Percentiles rank a stretch among this genome's conserved stretches.
Evolutionary conservation across 1,139 yeast species (phyloP).

Genomic region (Scheffersomyces stambukii): DNA sequence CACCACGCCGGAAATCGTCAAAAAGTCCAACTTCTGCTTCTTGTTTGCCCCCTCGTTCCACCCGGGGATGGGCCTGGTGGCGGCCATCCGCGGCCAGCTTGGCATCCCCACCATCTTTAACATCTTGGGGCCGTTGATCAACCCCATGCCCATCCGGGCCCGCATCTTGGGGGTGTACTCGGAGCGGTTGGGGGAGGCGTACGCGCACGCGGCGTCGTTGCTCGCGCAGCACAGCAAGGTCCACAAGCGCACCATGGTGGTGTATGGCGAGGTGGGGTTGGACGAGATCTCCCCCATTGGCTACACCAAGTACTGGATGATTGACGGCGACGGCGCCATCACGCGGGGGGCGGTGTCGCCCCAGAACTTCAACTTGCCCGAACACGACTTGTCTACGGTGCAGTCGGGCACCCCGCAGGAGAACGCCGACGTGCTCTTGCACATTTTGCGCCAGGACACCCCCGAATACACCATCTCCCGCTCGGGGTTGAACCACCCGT

Average conservation of each 20-base stretch:
- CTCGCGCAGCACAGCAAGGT: conserved; percentile 42
- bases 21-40: conserved; percentile 59
- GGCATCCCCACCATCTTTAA: conserved; percentile 94
- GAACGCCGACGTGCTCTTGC: conserved; percentile 63
- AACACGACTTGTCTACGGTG: conserved; percentile 64
- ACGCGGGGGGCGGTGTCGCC: conserved; percentile 45
- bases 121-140: conserved; percentile 85
- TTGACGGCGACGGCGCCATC: conserved; percentile 44
- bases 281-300: conserved; percentile 95
- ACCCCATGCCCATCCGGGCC: conserved; percentile 82
- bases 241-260: conserved; percentile 69
- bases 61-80: conserved; percentile 86
- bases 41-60: conserved; percentile 93
- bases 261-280: conserved; percentile 84
- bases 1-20: conserved; percentile 65
- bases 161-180: conserved; percentile 88
- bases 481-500: conserved; percentile 44
- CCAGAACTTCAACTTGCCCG: conserved; percentile 73
- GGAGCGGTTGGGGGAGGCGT: conserved; percentile 72
- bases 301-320: conserved; percentile 72
- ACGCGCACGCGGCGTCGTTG: conserved; percentile 72
- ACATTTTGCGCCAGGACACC: conserved; percentile 53
- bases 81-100: conserved; percentile 65
- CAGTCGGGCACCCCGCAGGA: conserved; percentile 83
- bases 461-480: conserved; percentile 32